These are phyloP conservation scores for Collariella sp. DNA, from an alignment of 495 filamentous ascomycete genomes.

Conservation along the genomic window DNA sequence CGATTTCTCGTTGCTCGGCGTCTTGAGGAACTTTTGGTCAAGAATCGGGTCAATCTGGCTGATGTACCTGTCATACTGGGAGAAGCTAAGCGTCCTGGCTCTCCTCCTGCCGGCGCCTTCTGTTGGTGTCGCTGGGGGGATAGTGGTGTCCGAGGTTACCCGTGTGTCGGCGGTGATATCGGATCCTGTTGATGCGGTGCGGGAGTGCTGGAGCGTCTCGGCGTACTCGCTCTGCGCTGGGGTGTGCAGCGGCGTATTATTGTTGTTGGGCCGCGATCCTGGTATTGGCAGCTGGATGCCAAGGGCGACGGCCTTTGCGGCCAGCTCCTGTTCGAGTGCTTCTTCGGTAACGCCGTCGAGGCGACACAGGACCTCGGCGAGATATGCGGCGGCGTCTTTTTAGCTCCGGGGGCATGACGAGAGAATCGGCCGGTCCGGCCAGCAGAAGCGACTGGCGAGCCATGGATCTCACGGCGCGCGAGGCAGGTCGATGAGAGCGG, in stretches of 20 bases:
- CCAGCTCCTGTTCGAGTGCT: constrained; percentile 31
- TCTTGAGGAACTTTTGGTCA: constrained; percentile 29
- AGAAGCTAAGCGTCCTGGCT: constrained; percentile 39
- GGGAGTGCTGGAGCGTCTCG: constrained; percentile 20
- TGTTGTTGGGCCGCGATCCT: neutral
- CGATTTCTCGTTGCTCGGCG: constrained; percentile 13
- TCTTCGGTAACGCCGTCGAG: constrained; percentile 31
- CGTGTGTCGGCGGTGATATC: constrained; percentile 6
- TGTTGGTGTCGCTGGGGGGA: constrained; percentile 16
- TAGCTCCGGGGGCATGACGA: constrained; percentile 27
- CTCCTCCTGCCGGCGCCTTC: constrained; percentile 25
- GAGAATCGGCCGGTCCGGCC: constrained; percentile 2
- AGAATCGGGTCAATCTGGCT: constrained; percentile 33
- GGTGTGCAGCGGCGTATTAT: no score
- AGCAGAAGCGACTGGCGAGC: constrained; percentile 12
- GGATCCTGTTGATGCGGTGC: constrained; percentile 19
- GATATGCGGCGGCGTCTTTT: constrained; percentile 33
- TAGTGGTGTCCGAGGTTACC: constrained; percentile 10
- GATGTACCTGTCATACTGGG: constrained; percentile 46
- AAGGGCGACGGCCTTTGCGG: constrained; percentile 31
- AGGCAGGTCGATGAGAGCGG: neutral
- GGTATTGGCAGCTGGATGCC: constrained; percentile 32
- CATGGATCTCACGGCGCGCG: constrained; percentile 2
- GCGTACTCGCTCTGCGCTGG: constrained; percentile 20
- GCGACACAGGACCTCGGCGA: constrained; percentile 35